Evolutionary conservation across 371 early-diverging fungal species (phyloP).

Genomic region (Quaeritorhiza haematococci): DNA sequence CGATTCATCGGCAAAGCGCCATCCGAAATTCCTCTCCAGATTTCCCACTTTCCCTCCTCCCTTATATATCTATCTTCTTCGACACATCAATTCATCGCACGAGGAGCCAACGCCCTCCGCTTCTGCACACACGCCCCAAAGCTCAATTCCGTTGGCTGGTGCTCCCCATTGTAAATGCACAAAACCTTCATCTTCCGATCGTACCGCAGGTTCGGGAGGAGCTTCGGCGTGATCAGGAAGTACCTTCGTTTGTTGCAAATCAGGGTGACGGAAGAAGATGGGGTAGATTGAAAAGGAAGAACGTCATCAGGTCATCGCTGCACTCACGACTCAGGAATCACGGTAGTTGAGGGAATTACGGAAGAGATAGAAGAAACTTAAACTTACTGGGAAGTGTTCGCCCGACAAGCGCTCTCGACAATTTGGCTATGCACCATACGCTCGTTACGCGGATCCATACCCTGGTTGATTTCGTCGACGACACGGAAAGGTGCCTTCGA

Average conservation of each 20-base stretch:
- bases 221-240: constrained; percentile 98
- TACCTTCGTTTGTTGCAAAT: constrained; percentile 50
- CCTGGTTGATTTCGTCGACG: constrained; percentile 99
- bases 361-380: not conserved
- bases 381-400: constrained; percentile 67
- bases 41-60: too few relatives aligned
- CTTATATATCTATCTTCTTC: too few relatives aligned
- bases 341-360: too few relatives aligned
- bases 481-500: constrained; percentile 94
- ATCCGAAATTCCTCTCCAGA: too few relatives aligned
- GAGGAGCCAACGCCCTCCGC: too few relatives aligned
- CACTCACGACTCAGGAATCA: too few relatives aligned
- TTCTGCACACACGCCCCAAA: too few relatives aligned
- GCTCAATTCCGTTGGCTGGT: too few relatives aligned
- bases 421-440: constrained; percentile 92
- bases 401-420: constrained; percentile 51
- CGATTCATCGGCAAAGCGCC: too few relatives aligned
- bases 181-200: constrained; percentile 88
- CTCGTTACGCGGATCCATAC: constrained; percentile 99
- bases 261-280: not conserved
- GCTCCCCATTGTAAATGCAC: constrained; percentile 91
- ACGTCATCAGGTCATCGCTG: too few relatives aligned
- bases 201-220: constrained; percentile 92
- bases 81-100: too few relatives aligned
- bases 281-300: not conserved